These are phyloP conservation scores for Pythium dissimile DNA, from an alignment of 352 stramenopile genomes.

Conservation along the genomic window DNA sequence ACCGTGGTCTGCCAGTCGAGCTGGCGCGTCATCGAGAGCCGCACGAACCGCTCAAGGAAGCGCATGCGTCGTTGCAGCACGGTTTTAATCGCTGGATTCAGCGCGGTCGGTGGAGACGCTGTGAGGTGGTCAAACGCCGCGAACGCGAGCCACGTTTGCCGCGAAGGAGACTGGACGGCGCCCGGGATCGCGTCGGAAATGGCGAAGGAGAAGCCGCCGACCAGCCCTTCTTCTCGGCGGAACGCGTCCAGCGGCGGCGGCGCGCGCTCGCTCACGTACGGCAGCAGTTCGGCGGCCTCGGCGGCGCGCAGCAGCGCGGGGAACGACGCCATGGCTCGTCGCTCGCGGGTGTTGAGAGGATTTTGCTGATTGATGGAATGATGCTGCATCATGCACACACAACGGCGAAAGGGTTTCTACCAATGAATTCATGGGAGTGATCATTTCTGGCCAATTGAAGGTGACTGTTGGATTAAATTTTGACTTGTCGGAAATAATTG, in stretches of 20 bases:
- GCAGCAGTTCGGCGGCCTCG: constrained; percentile 16
- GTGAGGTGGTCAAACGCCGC: constrained; percentile 17
- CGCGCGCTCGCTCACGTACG: constrained; percentile 5
- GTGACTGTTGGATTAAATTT: too few relatives aligned
- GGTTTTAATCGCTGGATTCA: neutral
- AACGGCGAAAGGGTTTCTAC: neutral
- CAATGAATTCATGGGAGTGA: too few relatives aligned
- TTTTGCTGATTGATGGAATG: too few relatives aligned
- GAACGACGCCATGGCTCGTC: neutral
- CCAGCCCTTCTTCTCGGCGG: neutral
- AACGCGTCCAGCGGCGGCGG: constrained; percentile 3
- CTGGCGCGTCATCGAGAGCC: neutral
- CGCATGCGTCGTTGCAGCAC: neutral
- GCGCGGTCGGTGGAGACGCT: neutral
- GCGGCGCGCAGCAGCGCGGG: constrained; percentile 4
- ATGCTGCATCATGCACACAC: too few relatives aligned
- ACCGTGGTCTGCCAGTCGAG: neutral
- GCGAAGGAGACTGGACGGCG: neutral
- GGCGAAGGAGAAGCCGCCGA: constrained; percentile 17
- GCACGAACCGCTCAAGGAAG: neutral
- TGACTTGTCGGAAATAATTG: too few relatives aligned
- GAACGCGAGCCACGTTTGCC: constrained; percentile 17
- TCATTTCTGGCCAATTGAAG: too few relatives aligned
- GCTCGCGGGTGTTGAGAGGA: neutral
- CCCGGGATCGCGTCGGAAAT: neutral